These are phyloP conservation scores for Colletotrichum noveboracense DNA, from an alignment of 2,329 filamentous ascomycete species.

Conservation along the genomic window DNA sequence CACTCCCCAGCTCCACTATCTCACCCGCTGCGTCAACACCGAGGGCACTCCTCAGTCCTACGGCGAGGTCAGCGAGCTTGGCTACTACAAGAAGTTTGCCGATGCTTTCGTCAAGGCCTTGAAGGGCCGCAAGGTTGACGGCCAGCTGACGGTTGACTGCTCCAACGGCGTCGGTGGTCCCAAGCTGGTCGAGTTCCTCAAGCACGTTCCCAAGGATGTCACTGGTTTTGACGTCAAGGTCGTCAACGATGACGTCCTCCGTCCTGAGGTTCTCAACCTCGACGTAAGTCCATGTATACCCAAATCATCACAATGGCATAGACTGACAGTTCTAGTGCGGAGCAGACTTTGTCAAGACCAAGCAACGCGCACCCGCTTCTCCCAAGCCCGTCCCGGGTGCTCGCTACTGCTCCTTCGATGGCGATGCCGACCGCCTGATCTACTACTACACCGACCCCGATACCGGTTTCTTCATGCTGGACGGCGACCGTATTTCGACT, in stretches of 20 bases:
- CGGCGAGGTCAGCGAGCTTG: slow-evolving; percentile 85
- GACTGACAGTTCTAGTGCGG: slow-evolving; percentile 68
- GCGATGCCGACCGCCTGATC: slow-evolving; percentile 92
- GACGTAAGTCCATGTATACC: slow-evolving; percentile 63
- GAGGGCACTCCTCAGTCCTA: slow-evolving; percentile 86
- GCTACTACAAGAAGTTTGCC: slow-evolving; percentile 93
- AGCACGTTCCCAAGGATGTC: slow-evolving; percentile 75
- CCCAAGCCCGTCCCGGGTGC: slow-evolving; percentile 79
- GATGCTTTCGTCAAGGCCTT: slow-evolving; percentile 86
- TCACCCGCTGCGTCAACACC: slow-evolving; percentile 94
- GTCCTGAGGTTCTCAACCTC: slow-evolving; percentile 86
- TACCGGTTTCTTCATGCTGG: slow-evolving; percentile 87
- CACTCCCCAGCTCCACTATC: slow-evolving; percentile 97
- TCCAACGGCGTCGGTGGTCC: slow-evolving; percentile 96
- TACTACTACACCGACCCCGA: slow-evolving; percentile 92
- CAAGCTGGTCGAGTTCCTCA: slow-evolving; percentile 85
- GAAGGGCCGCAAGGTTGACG: slow-evolving; percentile 74
- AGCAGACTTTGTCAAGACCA: slow-evolving; percentile 97
- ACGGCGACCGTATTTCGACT: slow-evolving; percentile 95
- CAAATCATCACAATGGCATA: neutral
- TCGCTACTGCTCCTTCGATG: slow-evolving; percentile 90
- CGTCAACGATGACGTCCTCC: slow-evolving; percentile 91
- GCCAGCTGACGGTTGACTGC: slow-evolving; percentile 85
- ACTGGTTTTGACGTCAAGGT: slow-evolving; percentile 82
- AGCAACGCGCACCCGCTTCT: slow-evolving; percentile 84